Base-by-base conservation (phyloP, 108 stramenopile species). In the Cyclotella sp. region DNA sequence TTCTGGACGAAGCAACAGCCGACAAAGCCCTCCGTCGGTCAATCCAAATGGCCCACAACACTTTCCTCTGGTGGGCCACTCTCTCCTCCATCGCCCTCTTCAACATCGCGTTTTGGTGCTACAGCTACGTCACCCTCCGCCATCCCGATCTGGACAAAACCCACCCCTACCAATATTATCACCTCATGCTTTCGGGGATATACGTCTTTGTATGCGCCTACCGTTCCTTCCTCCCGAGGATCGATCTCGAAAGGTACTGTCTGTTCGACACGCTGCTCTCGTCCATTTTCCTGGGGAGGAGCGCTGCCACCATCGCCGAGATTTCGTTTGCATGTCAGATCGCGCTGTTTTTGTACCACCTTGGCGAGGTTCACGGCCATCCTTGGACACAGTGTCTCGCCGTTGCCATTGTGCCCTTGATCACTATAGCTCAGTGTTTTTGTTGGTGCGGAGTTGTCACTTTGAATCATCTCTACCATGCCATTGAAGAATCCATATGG, bases 401-500 rank as follows among this genome's bases (percentile, higher is more conserved):
- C 4, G 0, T 72, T 0, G 26, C 39, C 18, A 49, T 82, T 14
- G 81, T 78, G 0, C 82, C 77, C 1, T 9, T 47, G 40, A 74
- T 83, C 52, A 18, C 66, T 0, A 63, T 57, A 11, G 82, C 82
- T 13, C 82, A 83, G 49, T 41, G 57, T 13, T 83, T 83, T 45
- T 83, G 82, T 55, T 83, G 82, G 82, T 73, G 63, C 42, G 82
- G 82, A 0, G 77, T 83, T 1, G 47, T 78, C 24, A 64, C 72
- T 0, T 45, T 78, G 15, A 83, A 83, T 61, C 82, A 83, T 44
- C 29, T 68, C 0, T 79, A 78, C 54, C 82, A 83, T 63, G 82
- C 82, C 14, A 78, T 83, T 18, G 82, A 83, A 29, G 82, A 83
- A 70, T 63, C 73, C 0, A 78, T 83, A 15, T 83, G 82, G 82